A percentile compares a stretch with the other conserved stretches of the same genome.
These are phyloP conservation scores for Trapa bicornis DNA, from an alignment of 345 rosid genomes.

Conservation along the genomic window DNA sequence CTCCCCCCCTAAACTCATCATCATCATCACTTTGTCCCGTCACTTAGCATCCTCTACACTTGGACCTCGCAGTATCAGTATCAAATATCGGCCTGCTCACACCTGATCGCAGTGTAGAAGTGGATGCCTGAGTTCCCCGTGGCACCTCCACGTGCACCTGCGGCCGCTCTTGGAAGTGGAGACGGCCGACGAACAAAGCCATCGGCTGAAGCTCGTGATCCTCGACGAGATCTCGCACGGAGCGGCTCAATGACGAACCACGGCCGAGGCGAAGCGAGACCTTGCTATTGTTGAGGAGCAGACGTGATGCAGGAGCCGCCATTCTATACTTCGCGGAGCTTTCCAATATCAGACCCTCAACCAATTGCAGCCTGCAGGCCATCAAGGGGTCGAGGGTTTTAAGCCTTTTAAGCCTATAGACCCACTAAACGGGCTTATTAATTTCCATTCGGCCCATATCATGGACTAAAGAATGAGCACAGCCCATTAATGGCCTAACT, in stretches of 20 bases:
- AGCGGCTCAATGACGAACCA: conserved; percentile 1
- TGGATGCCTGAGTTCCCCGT: neutral
- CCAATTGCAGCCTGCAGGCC: too few relatives aligned
- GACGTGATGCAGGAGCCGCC: neutral
- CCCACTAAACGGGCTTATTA: neutral
- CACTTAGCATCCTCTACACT: neutral
- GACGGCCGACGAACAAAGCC: neutral
- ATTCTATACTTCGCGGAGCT: neutral
- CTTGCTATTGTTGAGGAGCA: neutral
- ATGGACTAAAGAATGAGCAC: too few relatives aligned
- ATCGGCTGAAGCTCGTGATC: neutral
- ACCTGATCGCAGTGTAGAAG: neutral
- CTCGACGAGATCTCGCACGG: neutral
- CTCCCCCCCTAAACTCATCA: neutral
- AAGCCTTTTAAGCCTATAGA: neutral
- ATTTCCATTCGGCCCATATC: too few relatives aligned
- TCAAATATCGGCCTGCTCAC: neutral
- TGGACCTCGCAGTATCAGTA: neutral
- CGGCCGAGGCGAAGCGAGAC: conserved; percentile 1
- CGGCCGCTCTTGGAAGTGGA: neutral
- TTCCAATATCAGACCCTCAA: neutral
- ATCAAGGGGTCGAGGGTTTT: neutral
- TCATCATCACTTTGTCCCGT: neutral
- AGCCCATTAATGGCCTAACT: too few relatives aligned
- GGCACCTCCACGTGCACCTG: neutral